phyloP scores from a whole-genome alignment of 352 stramenopile species.

The Globisporangium paddicum region DNA sequence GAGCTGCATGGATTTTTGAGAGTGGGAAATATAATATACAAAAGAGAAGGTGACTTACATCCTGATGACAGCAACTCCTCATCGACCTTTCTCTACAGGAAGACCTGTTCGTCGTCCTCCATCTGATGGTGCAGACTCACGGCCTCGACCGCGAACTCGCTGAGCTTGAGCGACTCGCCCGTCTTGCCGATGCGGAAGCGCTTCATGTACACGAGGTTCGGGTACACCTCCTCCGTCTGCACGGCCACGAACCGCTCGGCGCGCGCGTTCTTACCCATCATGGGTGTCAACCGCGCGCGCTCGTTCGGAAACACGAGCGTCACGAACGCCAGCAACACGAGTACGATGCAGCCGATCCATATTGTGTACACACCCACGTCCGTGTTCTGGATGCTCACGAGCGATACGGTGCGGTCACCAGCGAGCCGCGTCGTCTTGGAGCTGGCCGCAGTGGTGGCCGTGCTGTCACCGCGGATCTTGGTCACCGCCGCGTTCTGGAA shows the following conservation, averaged over 20 bases:
- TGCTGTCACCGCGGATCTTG: constrained; percentile 7
- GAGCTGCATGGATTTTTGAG: not conserved
- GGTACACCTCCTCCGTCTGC: constrained; percentile 68
- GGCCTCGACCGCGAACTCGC: constrained; percentile 61
- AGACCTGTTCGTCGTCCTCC: constrained; percentile 66
- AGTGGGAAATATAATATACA: too few species aligned
- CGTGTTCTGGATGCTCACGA: constrained; percentile 58
- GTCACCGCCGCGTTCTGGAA: constrained; percentile 45
- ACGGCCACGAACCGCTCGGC: constrained; percentile 64
- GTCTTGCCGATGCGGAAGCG: constrained; percentile 68
- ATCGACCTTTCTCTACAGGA: constrained; percentile 22
- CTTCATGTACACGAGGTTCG: constrained; percentile 78
- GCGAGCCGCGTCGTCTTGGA: constrained; percentile 1
- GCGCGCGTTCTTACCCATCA: constrained; percentile 44
- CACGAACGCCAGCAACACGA: constrained; percentile 36
- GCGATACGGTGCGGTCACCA: constrained; percentile 20
- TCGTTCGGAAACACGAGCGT: constrained; percentile 49
- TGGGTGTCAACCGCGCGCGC: constrained; percentile 38
- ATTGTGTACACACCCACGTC: constrained; percentile 43
- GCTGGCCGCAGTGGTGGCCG: not conserved
- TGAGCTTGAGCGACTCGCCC: constrained; percentile 66
- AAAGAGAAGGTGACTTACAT: not conserved
- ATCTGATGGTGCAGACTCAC: constrained; percentile 59
- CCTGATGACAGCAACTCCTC: not conserved
- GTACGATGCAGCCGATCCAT: constrained; percentile 17